Percentiles rank a stretch among this genome's conserved stretches.
Conservation (phyloP, 495 filamentous ascomycete species). For the Tuber calosporum region DNA sequence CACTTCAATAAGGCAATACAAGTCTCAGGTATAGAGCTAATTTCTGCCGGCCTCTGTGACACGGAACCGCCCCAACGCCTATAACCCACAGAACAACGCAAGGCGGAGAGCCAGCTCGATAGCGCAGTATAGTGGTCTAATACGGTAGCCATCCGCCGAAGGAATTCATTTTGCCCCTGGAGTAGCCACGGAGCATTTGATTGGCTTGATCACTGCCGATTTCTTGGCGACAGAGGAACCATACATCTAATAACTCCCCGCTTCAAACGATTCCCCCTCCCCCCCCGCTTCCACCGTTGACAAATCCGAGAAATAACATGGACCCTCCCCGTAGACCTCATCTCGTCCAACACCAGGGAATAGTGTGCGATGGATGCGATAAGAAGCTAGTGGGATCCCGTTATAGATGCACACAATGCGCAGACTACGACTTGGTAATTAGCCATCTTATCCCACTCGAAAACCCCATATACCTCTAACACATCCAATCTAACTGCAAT, state of each 20-base stretch:
- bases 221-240: background rate
- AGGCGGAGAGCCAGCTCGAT: background rate
- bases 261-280: background rate
- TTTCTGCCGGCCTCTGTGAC: background rate
- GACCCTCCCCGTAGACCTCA: background rate
- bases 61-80: background rate
- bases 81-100: background rate
- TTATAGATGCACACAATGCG: background rate
- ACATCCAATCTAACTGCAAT: background rate
- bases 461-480: background rate
- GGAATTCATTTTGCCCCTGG: background rate
- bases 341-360: background rate
- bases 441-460: too few relatives aligned
- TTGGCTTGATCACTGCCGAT: background rate
- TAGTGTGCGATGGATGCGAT: background rate
- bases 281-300: background rate
- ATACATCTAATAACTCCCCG: background rate
- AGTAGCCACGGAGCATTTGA: background rate
- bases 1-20: background rate
- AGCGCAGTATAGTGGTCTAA: background rate
- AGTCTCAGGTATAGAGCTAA: background rate
- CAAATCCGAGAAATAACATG: background rate
- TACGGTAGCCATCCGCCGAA: background rate
- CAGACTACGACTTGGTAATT: constrained; percentile 9
- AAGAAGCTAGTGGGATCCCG: background rate